Conservation (phyloP, 2,329 filamentous ascomycete species). For the Penicillium sp. region DNA sequence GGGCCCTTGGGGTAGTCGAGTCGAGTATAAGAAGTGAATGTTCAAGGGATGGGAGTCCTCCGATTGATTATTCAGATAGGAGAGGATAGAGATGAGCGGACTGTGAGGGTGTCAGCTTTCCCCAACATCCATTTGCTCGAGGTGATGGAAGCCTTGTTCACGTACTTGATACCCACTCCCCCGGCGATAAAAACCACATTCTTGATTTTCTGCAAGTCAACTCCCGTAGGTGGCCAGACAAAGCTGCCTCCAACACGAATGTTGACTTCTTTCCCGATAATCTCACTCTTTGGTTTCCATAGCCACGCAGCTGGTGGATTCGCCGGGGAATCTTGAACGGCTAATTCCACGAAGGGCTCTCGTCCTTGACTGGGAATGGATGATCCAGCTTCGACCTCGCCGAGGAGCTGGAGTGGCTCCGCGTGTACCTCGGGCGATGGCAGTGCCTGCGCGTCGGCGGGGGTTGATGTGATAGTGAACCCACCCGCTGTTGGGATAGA, state of each 20-base stretch:
- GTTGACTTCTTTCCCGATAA: conserved; percentile 61
- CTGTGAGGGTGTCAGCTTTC: conserved; percentile 37
- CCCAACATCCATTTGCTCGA: background rate
- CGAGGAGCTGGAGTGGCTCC: conserved; percentile 17
- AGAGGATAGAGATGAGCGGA: conserved; percentile 73
- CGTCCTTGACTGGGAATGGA: conserved; percentile 29
- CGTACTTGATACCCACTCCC: conserved; percentile 78
- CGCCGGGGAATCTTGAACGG: conserved; percentile 69
- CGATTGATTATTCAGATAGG: conserved; percentile 53
- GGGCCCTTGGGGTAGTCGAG: conserved; percentile 40
- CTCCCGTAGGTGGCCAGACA: conserved; percentile 65
- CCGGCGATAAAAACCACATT: conserved; percentile 76
- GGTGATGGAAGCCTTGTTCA: conserved; percentile 1
- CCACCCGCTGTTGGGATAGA: conserved; percentile 71
- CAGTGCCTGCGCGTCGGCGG: conserved; percentile 54
- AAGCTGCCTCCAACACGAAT: conserved; percentile 82
- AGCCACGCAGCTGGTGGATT: conserved; percentile 78
- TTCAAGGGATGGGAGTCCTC: conserved; percentile 45
- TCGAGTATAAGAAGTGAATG: conserved; percentile 67
- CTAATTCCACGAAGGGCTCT: conserved; percentile 69
- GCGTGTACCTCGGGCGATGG: conserved; percentile 26
- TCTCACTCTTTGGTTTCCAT: conserved; percentile 60
- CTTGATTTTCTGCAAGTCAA: conserved; percentile 50
- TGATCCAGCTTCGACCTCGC: conserved; percentile 23
- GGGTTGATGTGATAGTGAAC: conserved; percentile 83